Percentiles rank a stretch among this genome's conserved stretches.
Evolutionary conservation across 805 yeast species (phyloP).

Genomic region (Debaryomyces tyrocola): DNA sequence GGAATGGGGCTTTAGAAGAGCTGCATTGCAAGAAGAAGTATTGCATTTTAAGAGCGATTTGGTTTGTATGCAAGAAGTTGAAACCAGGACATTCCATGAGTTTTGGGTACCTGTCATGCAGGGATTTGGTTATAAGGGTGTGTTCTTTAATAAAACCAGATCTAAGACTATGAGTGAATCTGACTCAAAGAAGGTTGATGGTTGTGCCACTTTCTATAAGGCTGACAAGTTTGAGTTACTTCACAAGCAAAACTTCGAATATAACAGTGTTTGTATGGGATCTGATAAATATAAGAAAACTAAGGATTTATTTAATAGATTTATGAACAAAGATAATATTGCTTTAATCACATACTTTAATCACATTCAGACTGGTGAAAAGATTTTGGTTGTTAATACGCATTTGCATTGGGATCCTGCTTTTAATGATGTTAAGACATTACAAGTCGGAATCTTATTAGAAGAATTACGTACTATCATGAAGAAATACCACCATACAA

Average conservation of each 20-base stretch:
- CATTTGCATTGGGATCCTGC: constrained; percentile 99
- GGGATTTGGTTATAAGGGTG: constrained; percentile 74
- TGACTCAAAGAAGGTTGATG: constrained; percentile 91
- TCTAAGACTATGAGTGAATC: constrained; percentile 83
- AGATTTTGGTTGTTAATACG: constrained; percentile 77
- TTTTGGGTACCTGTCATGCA: constrained; percentile 78
- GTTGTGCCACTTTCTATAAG: constrained; percentile 93
- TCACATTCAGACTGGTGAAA: constrained; percentile 69
- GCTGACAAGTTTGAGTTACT: constrained; percentile 65
- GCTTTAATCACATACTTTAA: constrained; percentile 78
- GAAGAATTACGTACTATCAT: constrained; percentile 78
- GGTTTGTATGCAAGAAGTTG: constrained; percentile 94
- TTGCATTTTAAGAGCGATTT: constrained; percentile 67
- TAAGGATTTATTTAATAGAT: constrained; percentile 91
- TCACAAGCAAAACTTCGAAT: constrained; percentile 76
- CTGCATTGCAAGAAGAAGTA: constrained; percentile 72
- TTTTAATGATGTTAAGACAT: constrained; percentile 90
- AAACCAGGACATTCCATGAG: constrained; percentile 79
- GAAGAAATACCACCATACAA: constrained; percentile 47
- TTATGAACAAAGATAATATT: constrained; percentile 92
- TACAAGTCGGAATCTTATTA: constrained; percentile 88
- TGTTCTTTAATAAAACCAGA: constrained; percentile 85
- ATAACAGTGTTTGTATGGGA: constrained; percentile 75
- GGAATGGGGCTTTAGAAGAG: constrained; percentile 87
- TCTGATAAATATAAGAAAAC: constrained; percentile 88